Evolutionary conservation across 345 rosid genomes (phyloP).

Genomic region (Bruguiera gymnorhiza): DNA sequence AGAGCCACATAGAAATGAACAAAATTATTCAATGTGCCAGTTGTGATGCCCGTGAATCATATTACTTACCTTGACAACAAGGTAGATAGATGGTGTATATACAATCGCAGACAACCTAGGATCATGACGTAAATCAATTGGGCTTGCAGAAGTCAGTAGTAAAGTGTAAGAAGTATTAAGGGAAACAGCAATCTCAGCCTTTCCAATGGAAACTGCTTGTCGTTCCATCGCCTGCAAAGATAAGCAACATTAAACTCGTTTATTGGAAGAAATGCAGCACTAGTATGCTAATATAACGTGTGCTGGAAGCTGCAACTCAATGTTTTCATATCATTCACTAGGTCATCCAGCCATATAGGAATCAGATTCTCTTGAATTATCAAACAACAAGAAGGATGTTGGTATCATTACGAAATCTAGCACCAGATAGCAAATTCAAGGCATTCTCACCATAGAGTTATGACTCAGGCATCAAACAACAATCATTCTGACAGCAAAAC

Average conservation of each 20-base stretch:
- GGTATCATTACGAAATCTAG: slow-evolving; percentile 87
- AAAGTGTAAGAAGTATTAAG: slow-evolving; percentile 87
- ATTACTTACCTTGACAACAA: slow-evolving; percentile 69
- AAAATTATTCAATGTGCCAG: too few species aligned
- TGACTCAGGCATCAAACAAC: slow-evolving; percentile 20
- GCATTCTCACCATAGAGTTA: slow-evolving; percentile 94
- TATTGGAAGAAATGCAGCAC: not conserved
- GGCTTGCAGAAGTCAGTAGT: slow-evolving; percentile 90
- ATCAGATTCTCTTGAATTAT: not conserved
- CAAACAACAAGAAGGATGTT: slow-evolving; percentile 91
- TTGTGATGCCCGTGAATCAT: not conserved
- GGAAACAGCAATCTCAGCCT: slow-evolving; percentile 94
- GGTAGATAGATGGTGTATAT: slow-evolving; percentile 88
- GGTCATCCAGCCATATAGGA: too few species aligned
- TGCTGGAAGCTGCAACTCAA: not conserved
- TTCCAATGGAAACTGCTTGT: slow-evolving; percentile 90
- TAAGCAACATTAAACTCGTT: slow-evolving; percentile 5
- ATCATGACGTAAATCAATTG: slow-evolving; percentile 91
- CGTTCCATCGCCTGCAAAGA: slow-evolving; percentile 86
- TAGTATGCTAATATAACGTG: not conserved
- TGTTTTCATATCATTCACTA: not conserved
- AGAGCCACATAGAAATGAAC: too few species aligned
- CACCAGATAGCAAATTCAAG: slow-evolving; percentile 75
- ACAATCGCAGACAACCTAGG: slow-evolving; percentile 88
- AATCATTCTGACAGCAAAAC: slow-evolving; percentile 12